Base-by-base conservation (phyloP, 805 yeast genomes). In the Saccharomycopsis sp. region DNA sequence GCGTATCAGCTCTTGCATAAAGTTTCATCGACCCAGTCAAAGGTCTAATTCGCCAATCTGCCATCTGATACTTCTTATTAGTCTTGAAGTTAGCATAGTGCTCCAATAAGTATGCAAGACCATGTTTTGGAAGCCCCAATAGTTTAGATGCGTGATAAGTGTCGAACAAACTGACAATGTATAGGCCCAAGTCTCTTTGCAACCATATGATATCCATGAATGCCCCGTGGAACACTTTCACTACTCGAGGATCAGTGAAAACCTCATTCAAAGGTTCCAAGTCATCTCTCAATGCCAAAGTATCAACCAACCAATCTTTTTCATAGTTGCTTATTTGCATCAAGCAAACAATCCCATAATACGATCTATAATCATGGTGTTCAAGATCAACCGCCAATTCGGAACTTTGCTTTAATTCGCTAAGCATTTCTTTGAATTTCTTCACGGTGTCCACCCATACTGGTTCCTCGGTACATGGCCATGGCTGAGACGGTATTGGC, bases 131-230 rank as follows among this genome's bases (percentile, higher is more conserved):
- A 59, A 91, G 79, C 0, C 88, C 88, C n/a, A 94, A 73, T 15
- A 80, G 82, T 61, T 81, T 83, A 0, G 97, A 82, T 0, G 99
- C 99, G 72, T 86, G 91, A 69, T 79, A 92, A 0, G 99, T 94
- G 70, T 94, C 99, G 69, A 94, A 92, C 29, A 94, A 71, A 50
- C 91, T 80, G 3, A 94, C 99, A 3, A 94, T 73, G 66, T 94
- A 94, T 8, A 94, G 70, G 0, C 99, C 99, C 57, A 94, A 77
- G 67, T 94, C 99, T 62, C 98, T 78, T 73, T 94, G 99, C 40
- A 94, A 75, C 99, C 99, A 94, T 51, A 90, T 84, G 2, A 94
- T 87, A 75, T 94, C 99, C 96, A 90, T 91, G 64, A 82, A 85
- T 0, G 99, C 97, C 61, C 99, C 99, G 70, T 94, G 99, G 63